Conservation (phyloP, 1,284 basidiomycete genomes). For the Pseudozyma sp. region DNA sequence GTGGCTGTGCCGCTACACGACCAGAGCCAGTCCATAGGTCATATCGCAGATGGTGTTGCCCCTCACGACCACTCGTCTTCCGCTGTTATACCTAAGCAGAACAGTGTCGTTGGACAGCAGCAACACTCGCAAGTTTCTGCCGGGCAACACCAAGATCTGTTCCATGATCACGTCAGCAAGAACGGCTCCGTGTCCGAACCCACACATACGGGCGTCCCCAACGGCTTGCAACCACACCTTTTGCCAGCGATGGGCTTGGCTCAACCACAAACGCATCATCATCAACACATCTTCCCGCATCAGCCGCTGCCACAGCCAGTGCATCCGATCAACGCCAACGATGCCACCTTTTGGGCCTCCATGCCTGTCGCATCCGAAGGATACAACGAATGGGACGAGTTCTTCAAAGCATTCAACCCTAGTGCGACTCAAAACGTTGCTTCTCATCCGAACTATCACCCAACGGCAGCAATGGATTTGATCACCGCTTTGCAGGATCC, state of each 20-base stretch:
- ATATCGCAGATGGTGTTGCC: no score
- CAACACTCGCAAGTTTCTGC: no score
- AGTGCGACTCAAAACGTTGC: conserved; percentile 1
- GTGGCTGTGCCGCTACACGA: no score
- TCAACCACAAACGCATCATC: conserved; percentile 3
- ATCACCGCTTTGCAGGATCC: conserved; percentile 48
- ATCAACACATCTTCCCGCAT: conserved; percentile 9
- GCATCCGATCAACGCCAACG: conserved; percentile 37
- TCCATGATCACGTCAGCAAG: no score
- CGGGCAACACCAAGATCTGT: no score
- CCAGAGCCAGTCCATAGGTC: no score
- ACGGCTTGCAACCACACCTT: conserved; percentile 8
- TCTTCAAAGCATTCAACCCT: conserved; percentile 33
- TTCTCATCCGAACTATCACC: conserved; percentile 23
- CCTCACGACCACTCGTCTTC: no score
- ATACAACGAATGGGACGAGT: conserved; percentile 41
- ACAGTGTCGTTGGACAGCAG: no score
- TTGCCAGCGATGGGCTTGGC: neutral
- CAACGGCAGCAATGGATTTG: conserved; percentile 33
- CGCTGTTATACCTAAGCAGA: no score
- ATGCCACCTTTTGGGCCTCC: conserved; percentile 36
- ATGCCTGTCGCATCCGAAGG: conserved; percentile 48
- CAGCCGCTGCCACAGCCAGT: conserved; percentile 13
- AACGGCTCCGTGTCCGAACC: no score
- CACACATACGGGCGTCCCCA: no score